Percentiles rank a stretch among this genome's conserved stretches.
These are phyloP conservation scores for Triticum dicoccoides DNA, from an alignment of 176 grass and related monocot species.

Conservation along the genomic window DNA sequence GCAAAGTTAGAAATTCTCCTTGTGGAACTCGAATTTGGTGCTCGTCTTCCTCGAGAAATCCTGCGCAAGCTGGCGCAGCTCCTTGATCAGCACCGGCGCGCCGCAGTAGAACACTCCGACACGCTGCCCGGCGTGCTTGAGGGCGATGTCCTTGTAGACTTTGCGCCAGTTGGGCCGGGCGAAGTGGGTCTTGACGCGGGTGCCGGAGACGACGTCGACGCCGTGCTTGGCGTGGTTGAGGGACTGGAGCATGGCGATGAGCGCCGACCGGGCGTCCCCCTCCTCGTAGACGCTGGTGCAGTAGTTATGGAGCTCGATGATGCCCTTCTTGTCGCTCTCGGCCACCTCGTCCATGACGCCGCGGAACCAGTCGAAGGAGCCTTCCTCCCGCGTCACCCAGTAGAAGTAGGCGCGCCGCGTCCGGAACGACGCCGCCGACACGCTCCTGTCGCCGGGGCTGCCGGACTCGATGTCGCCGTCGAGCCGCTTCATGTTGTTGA, in stretches of 20 bases:
- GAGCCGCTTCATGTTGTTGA: constrained; percentile 68
- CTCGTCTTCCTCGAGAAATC: constrained; percentile 78
- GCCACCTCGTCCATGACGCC: constrained; percentile 87
- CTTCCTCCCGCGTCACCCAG: constrained; percentile 92
- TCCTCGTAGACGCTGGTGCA: constrained; percentile 99
- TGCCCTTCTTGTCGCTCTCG: constrained; percentile 63
- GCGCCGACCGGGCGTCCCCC: constrained; percentile 77
- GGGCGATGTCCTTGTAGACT: constrained; percentile 83
- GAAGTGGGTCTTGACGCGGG: constrained; percentile 89
- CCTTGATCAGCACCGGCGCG: constrained; percentile 63
- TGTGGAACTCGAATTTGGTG: constrained; percentile 92
- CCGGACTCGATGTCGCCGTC: constrained; percentile 43
- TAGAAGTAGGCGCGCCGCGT: constrained; percentile 88
- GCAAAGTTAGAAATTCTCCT: constrained; percentile 68
- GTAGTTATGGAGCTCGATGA: constrained; percentile 93
- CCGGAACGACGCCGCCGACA: constrained; percentile 42
- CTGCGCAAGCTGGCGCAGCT: constrained; percentile 60
- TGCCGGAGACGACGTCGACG: constrained; percentile 81
- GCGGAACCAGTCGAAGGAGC: constrained; percentile 95
- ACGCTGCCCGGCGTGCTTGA: constrained; percentile 64
- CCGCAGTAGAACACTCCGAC: constrained; percentile 96
- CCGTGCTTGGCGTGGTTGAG: constrained; percentile 89
- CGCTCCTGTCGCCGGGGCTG: background rate
- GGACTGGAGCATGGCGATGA: constrained; percentile 94
- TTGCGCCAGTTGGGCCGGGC: constrained; percentile 84